phyloP scores from a whole-genome alignment of 345 rosid genomes.

The Dipteronia dyeriana region DNA sequence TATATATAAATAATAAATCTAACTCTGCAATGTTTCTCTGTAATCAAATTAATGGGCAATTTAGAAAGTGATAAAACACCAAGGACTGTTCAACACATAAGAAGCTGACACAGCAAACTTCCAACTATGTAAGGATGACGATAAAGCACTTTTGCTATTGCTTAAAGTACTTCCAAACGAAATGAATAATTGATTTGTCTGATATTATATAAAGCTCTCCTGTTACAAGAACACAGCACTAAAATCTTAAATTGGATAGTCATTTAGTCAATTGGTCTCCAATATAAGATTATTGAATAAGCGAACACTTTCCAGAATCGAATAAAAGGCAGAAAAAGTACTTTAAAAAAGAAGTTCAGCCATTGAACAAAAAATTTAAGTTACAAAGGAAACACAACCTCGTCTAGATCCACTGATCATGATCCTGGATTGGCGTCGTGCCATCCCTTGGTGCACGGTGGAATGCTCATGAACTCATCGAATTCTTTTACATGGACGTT shows the following conservation, averaged over 20 bases:
- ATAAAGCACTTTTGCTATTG: not conserved
- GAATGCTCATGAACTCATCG: conserved; percentile 89
- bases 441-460: conserved; percentile 95
- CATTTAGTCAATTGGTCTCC: not conserved
- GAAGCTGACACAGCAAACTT: not conserved
- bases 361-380: not conserved
- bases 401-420: conserved; percentile 18
- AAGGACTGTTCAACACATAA: not conserved
- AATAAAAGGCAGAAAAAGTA: not conserved
- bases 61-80: not conserved
- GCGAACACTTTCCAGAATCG: not conserved
- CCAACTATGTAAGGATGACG: not conserved
- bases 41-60: not conserved
- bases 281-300: not conserved
- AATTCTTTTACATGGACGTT: conserved; percentile 86
- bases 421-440: conserved; percentile 51
- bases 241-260: not conserved
- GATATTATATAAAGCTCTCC: not conserved
- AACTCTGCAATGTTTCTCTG: not conserved
- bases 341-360: not conserved
- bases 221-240: not conserved
- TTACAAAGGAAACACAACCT: conserved; percentile 6
- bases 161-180: not conserved
- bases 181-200: not conserved
- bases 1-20: not conserved